Evolutionary conservation across 148 eudicot genomes (phyloP).

Genomic region (Camellia lanceoleosa): DNA sequence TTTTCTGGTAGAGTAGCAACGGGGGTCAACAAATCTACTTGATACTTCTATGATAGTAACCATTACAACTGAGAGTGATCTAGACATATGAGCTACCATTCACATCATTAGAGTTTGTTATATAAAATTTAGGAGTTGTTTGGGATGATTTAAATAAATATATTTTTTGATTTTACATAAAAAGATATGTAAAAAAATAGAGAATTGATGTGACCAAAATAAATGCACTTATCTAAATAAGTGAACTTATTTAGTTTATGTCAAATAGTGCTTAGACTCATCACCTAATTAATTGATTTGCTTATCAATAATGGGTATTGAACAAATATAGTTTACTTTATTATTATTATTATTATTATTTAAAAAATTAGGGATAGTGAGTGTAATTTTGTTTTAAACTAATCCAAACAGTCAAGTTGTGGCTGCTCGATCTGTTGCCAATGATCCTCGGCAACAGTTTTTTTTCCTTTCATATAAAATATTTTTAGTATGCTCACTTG

Average conservation of each 20-base stretch:
- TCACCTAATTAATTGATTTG: slow-evolving; percentile 4
- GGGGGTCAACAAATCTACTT: not conserved
- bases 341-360: no score
- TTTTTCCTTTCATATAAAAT: not conserved
- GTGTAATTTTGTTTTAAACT: no score
- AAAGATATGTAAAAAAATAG: no score
- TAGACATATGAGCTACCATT: not conserved
- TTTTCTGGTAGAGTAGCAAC: no score
- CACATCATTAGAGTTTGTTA: slow-evolving; percentile 8
- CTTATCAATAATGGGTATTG: not conserved
- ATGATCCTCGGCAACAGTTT: not conserved
- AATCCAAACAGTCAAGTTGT: not conserved
- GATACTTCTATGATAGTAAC: not conserved
- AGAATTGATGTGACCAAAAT: no score
- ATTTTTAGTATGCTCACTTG: not conserved
- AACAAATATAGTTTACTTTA: not conserved
- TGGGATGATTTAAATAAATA: no score
- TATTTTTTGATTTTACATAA: no score
- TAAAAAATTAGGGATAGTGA: no score
- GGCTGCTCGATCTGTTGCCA: not conserved
- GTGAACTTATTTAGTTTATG: no score
- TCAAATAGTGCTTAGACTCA: not conserved
- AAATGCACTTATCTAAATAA: not conserved
- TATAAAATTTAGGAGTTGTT: no score
- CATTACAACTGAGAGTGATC: not conserved